phyloP scores from a whole-genome alignment of 163 green algal genomes.

The Scenedesmus sp. region DNA sequence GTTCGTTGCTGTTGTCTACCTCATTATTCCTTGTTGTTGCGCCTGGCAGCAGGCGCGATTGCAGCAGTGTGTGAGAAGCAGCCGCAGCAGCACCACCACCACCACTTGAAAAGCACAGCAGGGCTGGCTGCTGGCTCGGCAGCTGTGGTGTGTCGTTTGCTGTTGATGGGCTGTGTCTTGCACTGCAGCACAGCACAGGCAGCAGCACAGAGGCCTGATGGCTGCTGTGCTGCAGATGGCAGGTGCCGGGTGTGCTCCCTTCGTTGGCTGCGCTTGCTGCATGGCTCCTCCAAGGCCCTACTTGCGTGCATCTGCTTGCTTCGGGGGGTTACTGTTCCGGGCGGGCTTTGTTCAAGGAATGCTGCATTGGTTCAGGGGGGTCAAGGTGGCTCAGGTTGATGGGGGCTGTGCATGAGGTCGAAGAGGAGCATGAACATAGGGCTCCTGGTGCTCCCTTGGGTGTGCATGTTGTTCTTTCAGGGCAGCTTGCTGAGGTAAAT shows the following conservation, averaged over 20 bases:
- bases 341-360: background rate
- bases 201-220: background rate
- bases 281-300: too few species aligned
- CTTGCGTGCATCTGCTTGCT: background rate
- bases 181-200: background rate
- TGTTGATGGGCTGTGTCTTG: background rate
- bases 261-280: background rate
- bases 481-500: background rate
- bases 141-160: too few species aligned
- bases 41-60: too few species aligned
- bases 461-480: background rate
- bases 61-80: background rate
- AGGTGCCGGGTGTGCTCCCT: background rate
- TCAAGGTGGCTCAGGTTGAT: background rate
- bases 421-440: background rate
- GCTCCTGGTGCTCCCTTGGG: background rate
- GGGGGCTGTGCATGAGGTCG: background rate
- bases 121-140: background rate
- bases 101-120: background rate
- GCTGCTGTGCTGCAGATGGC: background rate
- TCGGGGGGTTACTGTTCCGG: background rate
- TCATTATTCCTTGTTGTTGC: too few species aligned
- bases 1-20: too few species aligned
- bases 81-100: constrained; percentile 5
- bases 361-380: background rate